Evolutionary conservation across 108 stramenopile species (phyloP).

Genomic region (Nitzschia sp.): DNA sequence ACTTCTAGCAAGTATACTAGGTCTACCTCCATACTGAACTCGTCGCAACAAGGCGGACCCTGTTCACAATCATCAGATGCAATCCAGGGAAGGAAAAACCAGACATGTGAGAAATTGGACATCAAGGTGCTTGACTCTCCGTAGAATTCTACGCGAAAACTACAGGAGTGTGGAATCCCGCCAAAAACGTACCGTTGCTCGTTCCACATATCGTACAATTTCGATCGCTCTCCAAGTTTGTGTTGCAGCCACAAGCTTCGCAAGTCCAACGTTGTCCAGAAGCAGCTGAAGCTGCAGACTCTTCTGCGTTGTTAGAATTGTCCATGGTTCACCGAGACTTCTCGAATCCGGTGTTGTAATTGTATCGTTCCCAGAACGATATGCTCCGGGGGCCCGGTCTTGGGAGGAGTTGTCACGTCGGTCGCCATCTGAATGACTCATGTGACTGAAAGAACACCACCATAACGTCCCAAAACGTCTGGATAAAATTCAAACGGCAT

Average conservation of each 20-base stretch:
- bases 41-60: slow-evolving; percentile 17
- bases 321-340: not conserved
- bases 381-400: too few relatives aligned
- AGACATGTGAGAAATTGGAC: not conserved
- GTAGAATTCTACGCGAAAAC: not conserved
- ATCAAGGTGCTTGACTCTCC: not conserved
- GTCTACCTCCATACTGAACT: slow-evolving; percentile 17
- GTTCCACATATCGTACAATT: slow-evolving; percentile 40
- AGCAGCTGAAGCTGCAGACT: slow-evolving; percentile 1
- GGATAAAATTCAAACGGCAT: too few relatives aligned
- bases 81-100: not conserved
- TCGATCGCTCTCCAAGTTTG: slow-evolving; percentile 28
- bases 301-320: slow-evolving; percentile 2
- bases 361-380: too few relatives aligned
- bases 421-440: too few relatives aligned
- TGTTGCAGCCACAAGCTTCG: slow-evolving; percentile 52
- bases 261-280: slow-evolving; percentile 37
- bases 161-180: not conserved
- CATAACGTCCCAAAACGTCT: too few relatives aligned
- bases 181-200: slow-evolving; percentile 24
- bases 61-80: not conserved
- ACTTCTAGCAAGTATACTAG: slow-evolving; percentile 13
- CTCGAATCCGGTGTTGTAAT: too few relatives aligned
- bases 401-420: too few relatives aligned
- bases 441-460: too few relatives aligned